Evolutionary conservation across 345 rosid species (phyloP).

Genomic region (Salix exigua): DNA sequence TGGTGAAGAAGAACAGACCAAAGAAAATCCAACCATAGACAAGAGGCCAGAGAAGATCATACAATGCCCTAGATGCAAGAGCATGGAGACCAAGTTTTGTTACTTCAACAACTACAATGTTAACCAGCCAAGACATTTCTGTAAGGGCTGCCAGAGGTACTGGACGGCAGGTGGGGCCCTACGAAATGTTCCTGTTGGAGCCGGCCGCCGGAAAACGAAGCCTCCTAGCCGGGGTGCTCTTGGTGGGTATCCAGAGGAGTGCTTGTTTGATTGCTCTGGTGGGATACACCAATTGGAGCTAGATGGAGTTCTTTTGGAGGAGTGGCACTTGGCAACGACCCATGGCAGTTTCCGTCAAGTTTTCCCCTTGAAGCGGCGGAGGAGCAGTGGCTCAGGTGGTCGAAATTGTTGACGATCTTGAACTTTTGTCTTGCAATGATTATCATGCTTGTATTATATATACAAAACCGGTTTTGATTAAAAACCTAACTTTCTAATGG

Average conservation of each 20-base stretch:
- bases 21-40: conserved; percentile 34
- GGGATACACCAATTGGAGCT: conserved; percentile 49
- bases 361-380: conserved; percentile 59
- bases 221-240: conserved; percentile 47
- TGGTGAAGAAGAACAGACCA: conserved; percentile 35
- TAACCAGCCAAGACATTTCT: conserved; percentile 95
- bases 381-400: conserved; percentile 44
- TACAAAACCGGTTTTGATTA: conserved; percentile 14
- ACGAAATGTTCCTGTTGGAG: conserved; percentile 86
- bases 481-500: neutral
- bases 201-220: conserved; percentile 86
- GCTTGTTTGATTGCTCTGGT: conserved; percentile 40
- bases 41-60: conserved; percentile 84
- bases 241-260: conserved; percentile 29
- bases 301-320: conserved; percentile 49
- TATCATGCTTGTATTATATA: conserved; percentile 4
- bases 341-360: conserved; percentile 56
- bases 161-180: conserved; percentile 99
- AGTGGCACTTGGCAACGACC: conserved; percentile 43
- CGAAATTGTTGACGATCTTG: conserved; percentile 37
- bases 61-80: conserved; percentile 90
- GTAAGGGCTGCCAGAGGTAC: conserved; percentile 95
- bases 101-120: conserved; percentile 97
- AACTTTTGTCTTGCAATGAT: neutral
- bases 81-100: conserved; percentile 96